A percentile compares a stretch with the other conserved stretches of the same genome.
phyloP scores from a whole-genome alignment of 257 asterid genomes.

The Solanum tarijense region DNA sequence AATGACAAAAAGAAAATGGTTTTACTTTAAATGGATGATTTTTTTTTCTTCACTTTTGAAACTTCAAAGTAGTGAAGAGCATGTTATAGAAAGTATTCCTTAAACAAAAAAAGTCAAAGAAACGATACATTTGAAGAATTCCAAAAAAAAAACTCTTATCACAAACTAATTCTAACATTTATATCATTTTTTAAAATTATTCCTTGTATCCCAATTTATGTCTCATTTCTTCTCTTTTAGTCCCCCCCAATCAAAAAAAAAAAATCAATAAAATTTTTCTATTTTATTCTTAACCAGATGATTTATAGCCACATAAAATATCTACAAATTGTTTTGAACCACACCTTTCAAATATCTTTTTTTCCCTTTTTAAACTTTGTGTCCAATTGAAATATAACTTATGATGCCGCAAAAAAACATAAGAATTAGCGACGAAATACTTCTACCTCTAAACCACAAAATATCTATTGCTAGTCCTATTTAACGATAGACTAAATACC shows the following conservation, averaged over 20 bases:
- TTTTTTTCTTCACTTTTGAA: background rate
- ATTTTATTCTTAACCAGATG: background rate
- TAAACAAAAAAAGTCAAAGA: background rate
- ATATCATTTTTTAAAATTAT: background rate
- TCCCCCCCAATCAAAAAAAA: background rate
- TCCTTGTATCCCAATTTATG: background rate
- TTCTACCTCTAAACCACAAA: background rate
- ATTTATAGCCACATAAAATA: background rate
- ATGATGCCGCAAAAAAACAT: rapidly evolving
- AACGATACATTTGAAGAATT: background rate
- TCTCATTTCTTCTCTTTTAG: background rate
- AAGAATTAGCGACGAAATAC: background rate
- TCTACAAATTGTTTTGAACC: background rate
- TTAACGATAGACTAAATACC: background rate
- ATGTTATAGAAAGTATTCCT: background rate
- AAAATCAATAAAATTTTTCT: too few species aligned
- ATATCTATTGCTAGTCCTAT: background rate
- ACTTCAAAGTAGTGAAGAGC: background rate
- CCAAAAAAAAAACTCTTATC: background rate
- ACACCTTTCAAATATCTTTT: background rate
- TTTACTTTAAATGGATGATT: background rate
- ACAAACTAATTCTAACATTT: background rate
- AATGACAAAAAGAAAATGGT: background rate
- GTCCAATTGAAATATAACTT: background rate
- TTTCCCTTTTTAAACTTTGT: background rate